Evolutionary conservation across 2,329 filamentous ascomycete genomes (phyloP), one percentile per base, ranked within the genome.

Genomic region (Purpureocillium takamizusanense): DNA sequence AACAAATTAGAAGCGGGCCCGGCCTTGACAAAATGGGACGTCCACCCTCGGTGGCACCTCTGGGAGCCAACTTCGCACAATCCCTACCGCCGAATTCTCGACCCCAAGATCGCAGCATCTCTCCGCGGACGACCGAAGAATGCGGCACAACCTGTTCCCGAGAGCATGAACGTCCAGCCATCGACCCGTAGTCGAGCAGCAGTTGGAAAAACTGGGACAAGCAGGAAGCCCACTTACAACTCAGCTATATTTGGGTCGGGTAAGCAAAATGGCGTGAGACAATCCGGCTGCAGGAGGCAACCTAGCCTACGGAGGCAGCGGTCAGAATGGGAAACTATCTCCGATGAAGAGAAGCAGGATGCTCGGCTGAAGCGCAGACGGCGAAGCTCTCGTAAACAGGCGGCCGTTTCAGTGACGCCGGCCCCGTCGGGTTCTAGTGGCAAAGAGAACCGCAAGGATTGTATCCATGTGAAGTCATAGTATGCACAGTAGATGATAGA

Each of bases 21-120:
- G 31, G 11, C 16, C 37, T 35, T 39, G 14, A 39, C 25, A n/a
- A 35, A 35, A 30, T 35, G 14, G 31, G 37, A 33, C 34, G 29
- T 40, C 30, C 17, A 36, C 28, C 38, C 30, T 29, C 27, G 38
- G 30, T 41, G 18, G 35, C 34, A 33, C 18, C 33, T 41, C 9
- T 16, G 39, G 31, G n/a, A 41, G 39, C 34, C 39, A 14, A 28
- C 39, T 29, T 33, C 33, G 14, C 29, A 15, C 12, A 34, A 41
- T 25, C 29, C 29, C 8, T 37, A 40, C 34, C 34, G 34, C 12
- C 39, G 34, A 37, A 41, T 41, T 30, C 30, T 41, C 29, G 35
- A 41, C 21, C 39, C 39, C 18, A 41, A 37, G 29, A 41, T 41
- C 31, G 35, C 31, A 17, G 33, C 39, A 25, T 25, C 21, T 6